Evolutionary conservation across 768 basidiomycete species (phyloP).

Genomic region (Dictyophora rubrovolvata): DNA sequence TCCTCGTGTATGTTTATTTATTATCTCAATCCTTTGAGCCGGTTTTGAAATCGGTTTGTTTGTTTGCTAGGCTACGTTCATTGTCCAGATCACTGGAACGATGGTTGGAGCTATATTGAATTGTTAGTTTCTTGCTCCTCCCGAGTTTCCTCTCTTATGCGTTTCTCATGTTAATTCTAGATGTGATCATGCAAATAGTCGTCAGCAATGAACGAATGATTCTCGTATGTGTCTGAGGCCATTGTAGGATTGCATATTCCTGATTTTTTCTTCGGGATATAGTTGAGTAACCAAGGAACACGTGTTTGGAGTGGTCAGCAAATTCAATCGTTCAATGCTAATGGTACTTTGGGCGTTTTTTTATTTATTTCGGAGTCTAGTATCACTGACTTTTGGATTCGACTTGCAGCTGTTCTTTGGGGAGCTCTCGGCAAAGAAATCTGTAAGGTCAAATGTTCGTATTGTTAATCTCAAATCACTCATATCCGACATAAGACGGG

Average conservation of each 20-base stretch:
- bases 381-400: no score
- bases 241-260: not conserved
- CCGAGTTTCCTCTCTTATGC: not conserved
- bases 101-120: not conserved
- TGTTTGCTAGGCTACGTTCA: not conserved
- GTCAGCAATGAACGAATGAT: not conserved
- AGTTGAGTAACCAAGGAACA: not conserved
- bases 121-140: not conserved
- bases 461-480: not conserved
- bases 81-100: not conserved
- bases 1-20: not conserved
- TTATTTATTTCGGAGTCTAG: no score
- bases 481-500: not conserved
- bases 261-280: not conserved
- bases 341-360: not conserved
- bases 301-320: conserved; percentile 1
- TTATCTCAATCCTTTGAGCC: not conserved
- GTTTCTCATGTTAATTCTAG: not conserved
- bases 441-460: not conserved
- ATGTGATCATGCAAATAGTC: not conserved
- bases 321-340: not conserved
- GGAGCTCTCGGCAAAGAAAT: not conserved
- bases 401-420: conserved; percentile 1
- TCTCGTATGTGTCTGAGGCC: not conserved
- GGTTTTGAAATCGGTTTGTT: not conserved